These are phyloP conservation scores for Populus hybrid DNA, from an alignment of 441 rosid species.

Conservation along the genomic window DNA sequence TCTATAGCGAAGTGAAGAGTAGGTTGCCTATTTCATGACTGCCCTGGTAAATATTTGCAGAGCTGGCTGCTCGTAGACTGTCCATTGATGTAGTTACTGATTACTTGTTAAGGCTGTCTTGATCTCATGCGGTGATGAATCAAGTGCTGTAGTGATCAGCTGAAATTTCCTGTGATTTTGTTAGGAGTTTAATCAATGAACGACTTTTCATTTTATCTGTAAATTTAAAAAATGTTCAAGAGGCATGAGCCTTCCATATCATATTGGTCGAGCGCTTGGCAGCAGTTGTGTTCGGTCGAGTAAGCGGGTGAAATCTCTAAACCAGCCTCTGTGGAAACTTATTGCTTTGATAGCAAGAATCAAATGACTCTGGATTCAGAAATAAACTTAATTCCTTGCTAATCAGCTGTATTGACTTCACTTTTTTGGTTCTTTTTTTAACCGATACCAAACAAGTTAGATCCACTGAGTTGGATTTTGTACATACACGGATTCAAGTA, in stretches of 20 bases:
- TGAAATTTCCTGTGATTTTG: too few relatives aligned
- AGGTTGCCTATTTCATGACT: neutral
- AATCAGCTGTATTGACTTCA: neutral
- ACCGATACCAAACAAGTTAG: neutral
- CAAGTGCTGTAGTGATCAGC: too few relatives aligned
- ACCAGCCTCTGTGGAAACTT: neutral
- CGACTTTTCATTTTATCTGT: neutral
- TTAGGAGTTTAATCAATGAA: too few relatives aligned
- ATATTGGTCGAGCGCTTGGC: neutral
- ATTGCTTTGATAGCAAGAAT: neutral
- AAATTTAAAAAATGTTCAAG: neutral
- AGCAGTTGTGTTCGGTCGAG: neutral
- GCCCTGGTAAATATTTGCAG: neutral
- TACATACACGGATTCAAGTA: neutral
- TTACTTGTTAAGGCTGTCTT: neutral
- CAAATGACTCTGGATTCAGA: neutral
- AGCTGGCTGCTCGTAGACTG: neutral
- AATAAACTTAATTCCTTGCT: neutral
- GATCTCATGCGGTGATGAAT: neutral
- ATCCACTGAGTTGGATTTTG: neutral
- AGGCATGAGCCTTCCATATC: neutral
- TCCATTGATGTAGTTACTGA: neutral
- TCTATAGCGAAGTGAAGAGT: slow-evolving; percentile 4
- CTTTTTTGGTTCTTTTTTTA: too few relatives aligned
- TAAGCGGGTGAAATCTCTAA: neutral